Evolutionary conservation across 2,329 filamentous ascomycete genomes (phyloP), one percentile per base, ranked within the genome.

Genomic region (Boeremia lycopersici): DNA sequence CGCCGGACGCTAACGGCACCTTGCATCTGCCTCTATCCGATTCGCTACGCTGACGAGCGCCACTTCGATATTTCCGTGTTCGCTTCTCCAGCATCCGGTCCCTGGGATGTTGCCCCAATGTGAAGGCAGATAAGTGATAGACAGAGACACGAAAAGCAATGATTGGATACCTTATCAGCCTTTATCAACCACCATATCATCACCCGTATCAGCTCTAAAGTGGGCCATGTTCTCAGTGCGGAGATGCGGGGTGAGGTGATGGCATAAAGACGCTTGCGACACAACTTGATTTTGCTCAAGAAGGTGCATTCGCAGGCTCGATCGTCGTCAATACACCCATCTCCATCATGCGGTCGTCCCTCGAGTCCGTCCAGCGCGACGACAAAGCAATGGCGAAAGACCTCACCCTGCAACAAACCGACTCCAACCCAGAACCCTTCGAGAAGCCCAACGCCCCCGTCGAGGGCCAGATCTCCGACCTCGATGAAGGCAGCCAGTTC

Each of bases 401-500:
- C 7, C 19, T 19, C 15, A 26, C 38, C 5, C 15, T 38, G 7
- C 31, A 46, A 15, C 10, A 28, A 11, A 30, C 6, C 6, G 23
- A 47, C 7, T 5, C 19, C 4, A 11, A 31, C 19, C 6, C n/a
- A 25, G 11, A 29, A 0, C 4, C 19, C 25, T 40, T 57, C 23
- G 15, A 41, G 4, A 43, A 56, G 19, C 6, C n/a, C 2, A 25
- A 48, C 7, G 41, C 26, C 26, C 8, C 29, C 4, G 19, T 25
- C 8, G 15, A 25, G 23, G 70, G 73, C 23, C 65, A 75, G 30
- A 60, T 73, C 31, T 54, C 64, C 7, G 73, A 78, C 28, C 76
- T 82, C 13, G 81, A 83, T 60, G 77, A 79, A 50, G 78, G 77
- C 4, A 79, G 79, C 42, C 59, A 79, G 29, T 84, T 82, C 56